Percentiles rank a stretch among this genome's conserved stretches.
Conservation (phyloP, 371 early-diverging fungal species). For the Amoeboaphelidium protococcarum region DNA sequence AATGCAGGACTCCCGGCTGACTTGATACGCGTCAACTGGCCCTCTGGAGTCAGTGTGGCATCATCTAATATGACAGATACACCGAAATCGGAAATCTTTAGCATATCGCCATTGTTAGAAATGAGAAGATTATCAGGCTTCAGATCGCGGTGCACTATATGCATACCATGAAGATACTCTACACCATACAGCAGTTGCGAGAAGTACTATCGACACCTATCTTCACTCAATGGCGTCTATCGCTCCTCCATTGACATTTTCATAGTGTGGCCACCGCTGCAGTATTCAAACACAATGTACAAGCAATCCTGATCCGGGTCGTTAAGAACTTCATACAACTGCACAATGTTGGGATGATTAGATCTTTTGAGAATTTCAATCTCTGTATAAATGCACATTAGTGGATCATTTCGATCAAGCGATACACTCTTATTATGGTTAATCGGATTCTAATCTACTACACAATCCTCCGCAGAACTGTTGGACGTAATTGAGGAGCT, state of each 20-base stretch:
- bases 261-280: neutral
- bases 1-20: slow-evolving; percentile 14
- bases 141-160: neutral
- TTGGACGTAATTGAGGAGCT: too few species aligned
- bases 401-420: too few species aligned
- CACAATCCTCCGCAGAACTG: too few species aligned
- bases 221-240: neutral
- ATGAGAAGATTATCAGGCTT: neutral
- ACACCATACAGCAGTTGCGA: neutral
- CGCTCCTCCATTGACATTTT: neutral
- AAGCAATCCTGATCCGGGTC: neutral
- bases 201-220: neutral
- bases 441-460: too few species aligned
- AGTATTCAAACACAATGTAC: neutral
- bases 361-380: neutral
- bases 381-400: neutral
- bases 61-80: neutral
- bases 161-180: neutral
- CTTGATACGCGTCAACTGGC: too few species aligned
- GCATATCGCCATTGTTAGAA: neutral
- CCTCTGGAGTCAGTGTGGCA: neutral
- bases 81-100: neutral
- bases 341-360: neutral
- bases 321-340: neutral
- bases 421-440: too few species aligned